A percentile compares a stretch with the other conserved stretches of the same genome.
Conservation (phyloP, 345 rosid species). For the Nasturtium officinale region DNA sequence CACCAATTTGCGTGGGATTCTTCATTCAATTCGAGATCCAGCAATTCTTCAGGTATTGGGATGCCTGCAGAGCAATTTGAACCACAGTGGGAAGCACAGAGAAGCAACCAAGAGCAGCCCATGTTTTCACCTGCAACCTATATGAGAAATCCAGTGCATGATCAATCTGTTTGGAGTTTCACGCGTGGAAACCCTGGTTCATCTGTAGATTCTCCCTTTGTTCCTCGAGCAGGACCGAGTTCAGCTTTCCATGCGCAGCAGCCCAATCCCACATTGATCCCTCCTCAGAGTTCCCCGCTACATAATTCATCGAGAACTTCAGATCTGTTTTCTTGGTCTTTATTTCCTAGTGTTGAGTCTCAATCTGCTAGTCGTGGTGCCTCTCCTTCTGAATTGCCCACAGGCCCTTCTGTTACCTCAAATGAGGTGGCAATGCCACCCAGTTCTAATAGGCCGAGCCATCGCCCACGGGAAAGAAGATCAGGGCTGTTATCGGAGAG, state of each 20-base stretch:
- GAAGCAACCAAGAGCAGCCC: constrained; percentile 58
- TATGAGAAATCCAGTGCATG: constrained; percentile 58
- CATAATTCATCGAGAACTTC: constrained; percentile 54
- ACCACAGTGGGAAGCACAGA: constrained; percentile 51
- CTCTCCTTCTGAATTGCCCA: constrained; percentile 52
- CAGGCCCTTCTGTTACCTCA: constrained; percentile 61
- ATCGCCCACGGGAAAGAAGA: constrained; percentile 54
- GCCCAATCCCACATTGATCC: constrained; percentile 56
- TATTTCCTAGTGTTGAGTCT: constrained; percentile 62
- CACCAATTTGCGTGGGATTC: constrained; percentile 59
- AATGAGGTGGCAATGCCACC: constrained; percentile 55
- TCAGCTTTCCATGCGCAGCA: constrained; percentile 52
- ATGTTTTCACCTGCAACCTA: constrained; percentile 57
- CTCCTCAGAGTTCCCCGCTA: constrained; percentile 47
- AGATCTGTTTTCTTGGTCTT: constrained; percentile 72
- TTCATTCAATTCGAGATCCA: constrained; percentile 54
- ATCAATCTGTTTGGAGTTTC: constrained; percentile 68
- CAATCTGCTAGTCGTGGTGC: constrained; percentile 61
- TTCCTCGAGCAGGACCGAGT: constrained; percentile 51
- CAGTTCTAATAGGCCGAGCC: constrained; percentile 53
- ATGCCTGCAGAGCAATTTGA: constrained; percentile 49
- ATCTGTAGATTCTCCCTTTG: constrained; percentile 51
- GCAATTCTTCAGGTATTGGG: constrained; percentile 51
- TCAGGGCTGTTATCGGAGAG: constrained; percentile 59
- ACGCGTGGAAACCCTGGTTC: constrained; percentile 52